A percentile compares a stretch with the other conserved stretches of the same genome.
These are phyloP conservation scores for Crepidotus sp. DNA, from an alignment of 1,284 basidiomycete genomes.

Conservation along the genomic window DNA sequence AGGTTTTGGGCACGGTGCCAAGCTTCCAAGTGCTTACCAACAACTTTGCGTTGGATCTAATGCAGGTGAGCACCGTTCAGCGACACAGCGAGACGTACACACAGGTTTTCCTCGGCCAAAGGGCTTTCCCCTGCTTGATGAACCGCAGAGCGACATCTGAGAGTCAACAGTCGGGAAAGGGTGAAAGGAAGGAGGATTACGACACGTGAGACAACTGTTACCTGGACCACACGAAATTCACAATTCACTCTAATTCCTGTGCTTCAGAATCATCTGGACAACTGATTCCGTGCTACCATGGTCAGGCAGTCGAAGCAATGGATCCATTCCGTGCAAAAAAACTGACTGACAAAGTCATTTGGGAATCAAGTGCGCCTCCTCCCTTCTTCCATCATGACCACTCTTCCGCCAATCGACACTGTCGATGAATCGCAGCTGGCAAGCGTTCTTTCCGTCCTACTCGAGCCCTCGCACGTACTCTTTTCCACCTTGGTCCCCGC, in stretches of 20 bases:
- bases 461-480: conserved; percentile 65
- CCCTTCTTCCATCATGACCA: conserved; percentile 22
- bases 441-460: conserved; percentile 44
- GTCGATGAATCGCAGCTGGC: conserved; percentile 32
- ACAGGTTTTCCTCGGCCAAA: conserved; percentile 18
- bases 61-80: background rate
- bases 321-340: no score
- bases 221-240: no score
- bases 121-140: conserved; percentile 10
- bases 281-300: no score
- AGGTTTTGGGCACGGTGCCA: background rate
- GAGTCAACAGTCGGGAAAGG: background rate
- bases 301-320: no score
- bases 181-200: background rate
- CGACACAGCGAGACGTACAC: background rate
- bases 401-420: conserved; percentile 29
- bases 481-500: conserved; percentile 47
- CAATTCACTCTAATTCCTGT: background rate
- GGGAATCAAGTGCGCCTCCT: background rate
- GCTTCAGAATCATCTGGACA: no score
- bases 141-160: conserved; percentile 15
- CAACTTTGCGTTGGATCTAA: conserved; percentile 19
- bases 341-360: no score
- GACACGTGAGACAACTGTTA: background rate
- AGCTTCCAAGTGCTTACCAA: conserved; percentile 8